A percentile compares a stretch with the other conserved stretches of the same genome.
Conservation (phyloP, 352 stramenopile species). For the Phytophthora chlamydospora region DNA sequence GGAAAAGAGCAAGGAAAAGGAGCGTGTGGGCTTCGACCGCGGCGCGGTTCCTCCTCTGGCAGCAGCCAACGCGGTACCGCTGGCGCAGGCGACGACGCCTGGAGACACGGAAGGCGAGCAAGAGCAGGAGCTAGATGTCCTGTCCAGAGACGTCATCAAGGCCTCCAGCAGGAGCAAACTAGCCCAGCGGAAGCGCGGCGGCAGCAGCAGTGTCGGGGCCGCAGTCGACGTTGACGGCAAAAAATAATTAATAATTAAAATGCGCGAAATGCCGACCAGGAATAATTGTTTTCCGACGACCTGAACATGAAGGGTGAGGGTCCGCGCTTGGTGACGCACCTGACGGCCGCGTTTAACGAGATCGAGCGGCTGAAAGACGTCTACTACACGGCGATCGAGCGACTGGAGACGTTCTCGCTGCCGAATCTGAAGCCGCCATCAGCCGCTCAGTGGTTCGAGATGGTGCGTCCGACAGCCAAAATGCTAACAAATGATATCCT, state of each 20-base stretch:
- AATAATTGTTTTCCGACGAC: background rate
- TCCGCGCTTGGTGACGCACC: conserved; percentile 49
- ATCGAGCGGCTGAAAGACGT: conserved; percentile 47
- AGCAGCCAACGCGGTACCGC: background rate
- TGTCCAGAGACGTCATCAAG: conserved; percentile 76
- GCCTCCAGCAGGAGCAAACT: conserved; percentile 63
- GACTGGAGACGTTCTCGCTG: conserved; percentile 43
- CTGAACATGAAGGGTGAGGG: conserved; percentile 18
- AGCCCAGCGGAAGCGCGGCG: conserved; percentile 54
- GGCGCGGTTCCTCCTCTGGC: conserved; percentile 28
- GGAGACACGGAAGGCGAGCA: conserved; percentile 46
- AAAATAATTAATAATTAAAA: background rate
- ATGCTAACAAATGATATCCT: background rate
- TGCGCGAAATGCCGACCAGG: too few relatives aligned
- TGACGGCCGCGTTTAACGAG: conserved; percentile 54
- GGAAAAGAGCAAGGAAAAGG: conserved; percentile 34
- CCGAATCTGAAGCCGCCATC: conserved; percentile 46
- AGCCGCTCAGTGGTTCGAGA: conserved; percentile 62
- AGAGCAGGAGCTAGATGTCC: conserved; percentile 44
- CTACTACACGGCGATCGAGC: conserved; percentile 50
- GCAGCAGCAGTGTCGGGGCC: conserved; percentile 10
- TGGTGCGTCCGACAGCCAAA: conserved; percentile 40
- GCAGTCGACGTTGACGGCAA: conserved; percentile 1
- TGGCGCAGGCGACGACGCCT: conserved; percentile 16
- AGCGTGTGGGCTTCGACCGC: conserved; percentile 44